Percentiles rank a stretch among this genome's conserved stretches.
Evolutionary conservation across 2,329 filamentous ascomycete species (phyloP).

Genomic region (Corniculantispora saksenae): DNA sequence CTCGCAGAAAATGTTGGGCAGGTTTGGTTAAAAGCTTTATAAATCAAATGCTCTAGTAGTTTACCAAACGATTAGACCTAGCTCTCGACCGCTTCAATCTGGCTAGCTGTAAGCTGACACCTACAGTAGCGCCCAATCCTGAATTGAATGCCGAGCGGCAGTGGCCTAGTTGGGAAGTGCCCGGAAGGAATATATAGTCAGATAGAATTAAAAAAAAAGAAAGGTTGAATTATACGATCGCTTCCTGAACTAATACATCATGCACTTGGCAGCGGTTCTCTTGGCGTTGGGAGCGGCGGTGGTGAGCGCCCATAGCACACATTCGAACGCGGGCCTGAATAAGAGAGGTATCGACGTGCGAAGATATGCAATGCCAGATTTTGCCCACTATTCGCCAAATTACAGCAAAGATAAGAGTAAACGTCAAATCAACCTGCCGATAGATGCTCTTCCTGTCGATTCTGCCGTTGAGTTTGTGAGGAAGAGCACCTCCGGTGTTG

Average conservation of each 20-base stretch:
- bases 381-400: neutral
- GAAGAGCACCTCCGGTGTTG: conserved; percentile 34
- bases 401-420: neutral
- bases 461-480: conserved; percentile 32
- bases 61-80: neutral
- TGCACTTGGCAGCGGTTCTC: neutral
- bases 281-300: neutral
- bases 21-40: too few species aligned
- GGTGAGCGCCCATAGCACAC: neutral
- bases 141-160: neutral
- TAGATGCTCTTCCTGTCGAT: neutral
- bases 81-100: neutral
- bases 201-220: neutral
- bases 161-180: neutral
- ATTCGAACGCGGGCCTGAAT: neutral
- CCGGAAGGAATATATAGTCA: neutral
- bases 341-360: neutral
- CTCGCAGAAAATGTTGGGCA: too few species aligned
- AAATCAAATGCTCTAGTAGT: too few species aligned
- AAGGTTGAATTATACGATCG: neutral
- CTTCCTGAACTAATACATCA: neutral
- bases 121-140: neutral
- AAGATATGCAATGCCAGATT: neutral
- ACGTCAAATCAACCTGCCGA: neutral
- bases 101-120: neutral